Evolutionary conservation across 306 rosid species (phyloP).

Genomic region (Begonia peltatifolia): DNA sequence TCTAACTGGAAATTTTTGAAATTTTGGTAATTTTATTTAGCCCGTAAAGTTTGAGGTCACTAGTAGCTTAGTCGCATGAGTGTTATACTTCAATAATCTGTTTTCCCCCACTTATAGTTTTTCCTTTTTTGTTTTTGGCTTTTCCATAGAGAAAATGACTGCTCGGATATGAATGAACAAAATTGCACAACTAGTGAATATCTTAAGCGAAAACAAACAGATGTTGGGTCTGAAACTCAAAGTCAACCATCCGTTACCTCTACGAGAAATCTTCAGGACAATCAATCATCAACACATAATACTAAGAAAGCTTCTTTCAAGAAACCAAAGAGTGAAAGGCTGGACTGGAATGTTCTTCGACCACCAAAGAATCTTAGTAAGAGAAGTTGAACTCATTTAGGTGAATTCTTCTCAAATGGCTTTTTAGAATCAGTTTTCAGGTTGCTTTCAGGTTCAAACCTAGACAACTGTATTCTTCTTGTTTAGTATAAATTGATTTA

Average conservation of each 20-base stretch:
- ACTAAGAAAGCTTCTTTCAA: constrained; percentile 39
- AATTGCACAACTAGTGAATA: constrained; percentile 21
- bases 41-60: no score
- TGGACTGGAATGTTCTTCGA: constrained; percentile 66
- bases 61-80: no score
- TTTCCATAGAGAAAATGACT: constrained; percentile 42
- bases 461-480: constrained; percentile 14
- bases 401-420: constrained; percentile 6
- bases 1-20: no score
- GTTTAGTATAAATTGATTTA: no score
- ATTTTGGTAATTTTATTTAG: no score
- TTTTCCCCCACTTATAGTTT: not conserved
- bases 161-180: constrained; percentile 13
- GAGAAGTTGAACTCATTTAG: constrained; percentile 22
- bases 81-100: no score
- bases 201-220: constrained; percentile 52
- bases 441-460: constrained; percentile 3
- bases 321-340: constrained; percentile 50
- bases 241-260: constrained; percentile 26
- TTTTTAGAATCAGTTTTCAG: constrained; percentile 2
- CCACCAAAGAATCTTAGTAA: constrained; percentile 32
- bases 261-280: constrained; percentile 29
- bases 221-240: constrained; percentile 25
- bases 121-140: not conserved
- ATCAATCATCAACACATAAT: constrained; percentile 16